A percentile compares a stretch with the other conserved stretches of the same genome.
phyloP scores from a whole-genome alignment of 768 basidiomycete genomes.

The Fomitopsis serialis region DNA sequence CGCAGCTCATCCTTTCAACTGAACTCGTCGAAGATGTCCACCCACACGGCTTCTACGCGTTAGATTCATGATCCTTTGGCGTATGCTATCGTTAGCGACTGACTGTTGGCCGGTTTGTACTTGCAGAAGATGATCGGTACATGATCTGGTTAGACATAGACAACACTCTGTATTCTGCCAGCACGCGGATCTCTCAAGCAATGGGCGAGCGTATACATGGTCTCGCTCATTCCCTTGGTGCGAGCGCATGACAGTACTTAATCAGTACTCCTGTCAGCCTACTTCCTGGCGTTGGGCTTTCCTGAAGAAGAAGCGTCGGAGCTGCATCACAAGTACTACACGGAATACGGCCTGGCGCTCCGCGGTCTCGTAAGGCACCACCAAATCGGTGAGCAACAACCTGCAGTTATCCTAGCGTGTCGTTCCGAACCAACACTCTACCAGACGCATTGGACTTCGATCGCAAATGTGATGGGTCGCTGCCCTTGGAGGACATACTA shows the following conservation, averaged over 20 bases:
- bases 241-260: neutral
- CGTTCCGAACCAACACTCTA: neutral
- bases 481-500: slow-evolving; percentile 80
- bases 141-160: slow-evolving; percentile 85
- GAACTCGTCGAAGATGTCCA: neutral
- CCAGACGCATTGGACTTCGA: slow-evolving; percentile 83
- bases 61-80: neutral
- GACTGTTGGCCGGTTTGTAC: too few species aligned
- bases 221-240: slow-evolving; percentile 16
- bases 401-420: too few species aligned
- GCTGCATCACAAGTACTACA: slow-evolving; percentile 70
- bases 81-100: too few species aligned
- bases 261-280: slow-evolving; percentile 38
- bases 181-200: slow-evolving; percentile 64
- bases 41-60: neutral
- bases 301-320: slow-evolving; percentile 60
- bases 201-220: slow-evolving; percentile 82
- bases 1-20: neutral
- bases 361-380: slow-evolving; percentile 76
- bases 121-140: slow-evolving; percentile 43
- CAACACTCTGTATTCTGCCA: slow-evolving; percentile 82
- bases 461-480: slow-evolving; percentile 73
- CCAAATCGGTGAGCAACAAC: slow-evolving; percentile 57
- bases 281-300: slow-evolving; percentile 70
- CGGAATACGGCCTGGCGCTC: slow-evolving; percentile 76